Percentiles rank a stretch among this genome's conserved stretches.
Conservation (phyloP, 371 early-diverging fungal genomes). For the Lichtheimia ramosa region DNA sequence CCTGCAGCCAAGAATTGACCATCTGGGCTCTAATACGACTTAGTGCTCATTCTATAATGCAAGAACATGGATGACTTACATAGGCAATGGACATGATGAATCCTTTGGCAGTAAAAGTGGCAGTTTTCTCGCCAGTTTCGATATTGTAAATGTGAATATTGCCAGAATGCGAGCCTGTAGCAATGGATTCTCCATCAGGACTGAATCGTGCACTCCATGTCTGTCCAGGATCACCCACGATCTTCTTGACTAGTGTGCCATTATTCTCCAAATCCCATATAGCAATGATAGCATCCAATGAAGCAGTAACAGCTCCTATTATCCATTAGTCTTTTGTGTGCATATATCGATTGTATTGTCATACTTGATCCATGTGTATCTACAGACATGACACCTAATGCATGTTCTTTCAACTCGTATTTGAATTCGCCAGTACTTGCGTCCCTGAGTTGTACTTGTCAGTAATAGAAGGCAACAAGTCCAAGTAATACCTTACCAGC, state of each 20-base stretch:
- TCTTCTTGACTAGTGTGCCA: conserved; percentile 48
- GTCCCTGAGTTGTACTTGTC: conserved; percentile 51
- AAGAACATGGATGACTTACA: conserved; percentile 41
- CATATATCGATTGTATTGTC: conserved; percentile 1
- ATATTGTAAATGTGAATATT: conserved; percentile 67
- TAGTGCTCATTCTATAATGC: neutral
- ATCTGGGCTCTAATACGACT: conserved; percentile 64
- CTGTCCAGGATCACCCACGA: conserved; percentile 71
- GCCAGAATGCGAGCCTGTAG: conserved; percentile 77
- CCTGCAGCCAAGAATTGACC: conserved; percentile 77
- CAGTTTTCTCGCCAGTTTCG: conserved; percentile 64
- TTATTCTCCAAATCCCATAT: conserved; percentile 72
- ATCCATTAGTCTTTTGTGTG: neutral
- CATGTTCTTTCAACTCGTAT: conserved; percentile 69
- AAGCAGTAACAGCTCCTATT: conserved; percentile 75
- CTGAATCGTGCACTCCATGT: conserved; percentile 77
- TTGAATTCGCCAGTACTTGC: conserved; percentile 59
- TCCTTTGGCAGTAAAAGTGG: conserved; percentile 67
- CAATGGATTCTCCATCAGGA: conserved; percentile 71
- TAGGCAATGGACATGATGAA: conserved; percentile 79
- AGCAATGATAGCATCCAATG: conserved; percentile 77
- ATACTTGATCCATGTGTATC: conserved; percentile 65
- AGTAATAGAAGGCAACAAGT: neutral
- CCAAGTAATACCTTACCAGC: conserved; percentile 71
- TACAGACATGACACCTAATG: conserved; percentile 78